Conservation (phyloP, 2,329 filamentous ascomycete species). For the Penicillium sp. region DNA sequence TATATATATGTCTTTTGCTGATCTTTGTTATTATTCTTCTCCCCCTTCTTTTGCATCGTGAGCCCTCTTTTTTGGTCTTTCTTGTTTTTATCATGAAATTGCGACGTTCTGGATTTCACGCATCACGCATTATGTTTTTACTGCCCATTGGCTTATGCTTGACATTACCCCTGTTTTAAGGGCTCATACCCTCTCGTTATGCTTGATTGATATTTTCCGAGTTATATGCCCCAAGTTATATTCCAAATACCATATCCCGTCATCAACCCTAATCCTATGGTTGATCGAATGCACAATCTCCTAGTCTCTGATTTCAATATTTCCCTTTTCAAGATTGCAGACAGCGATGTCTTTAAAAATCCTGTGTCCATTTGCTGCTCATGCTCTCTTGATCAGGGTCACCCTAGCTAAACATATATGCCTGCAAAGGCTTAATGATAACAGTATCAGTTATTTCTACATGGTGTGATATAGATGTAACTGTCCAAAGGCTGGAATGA, state of each 20-base stretch:
- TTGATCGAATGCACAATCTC: not conserved
- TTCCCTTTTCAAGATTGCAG: conserved; percentile 8
- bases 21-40: not conserved
- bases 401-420: conserved; percentile 11
- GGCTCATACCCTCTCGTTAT: conserved; percentile 12
- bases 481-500: not conserved
- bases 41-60: not conserved
- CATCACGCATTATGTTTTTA: conserved; percentile 5
- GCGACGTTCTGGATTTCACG: conserved; percentile 1
- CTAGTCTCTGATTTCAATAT: not conserved
- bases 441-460: conserved; percentile 5
- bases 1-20: not conserved
- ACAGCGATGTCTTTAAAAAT: not conserved
- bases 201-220: not conserved
- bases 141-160: not conserved
- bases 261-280: not conserved
- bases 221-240: not conserved
- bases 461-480: not conserved
- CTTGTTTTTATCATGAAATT: conserved; percentile 9
- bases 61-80: not conserved
- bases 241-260: conserved; percentile 1
- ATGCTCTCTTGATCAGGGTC: not conserved
- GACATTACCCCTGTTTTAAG: conserved; percentile 3
- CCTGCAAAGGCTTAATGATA: conserved; percentile 21
- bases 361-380: not conserved